Base-by-base conservation (phyloP, 2,329 filamentous ascomycete species). In the Moelleriella libera region DNA sequence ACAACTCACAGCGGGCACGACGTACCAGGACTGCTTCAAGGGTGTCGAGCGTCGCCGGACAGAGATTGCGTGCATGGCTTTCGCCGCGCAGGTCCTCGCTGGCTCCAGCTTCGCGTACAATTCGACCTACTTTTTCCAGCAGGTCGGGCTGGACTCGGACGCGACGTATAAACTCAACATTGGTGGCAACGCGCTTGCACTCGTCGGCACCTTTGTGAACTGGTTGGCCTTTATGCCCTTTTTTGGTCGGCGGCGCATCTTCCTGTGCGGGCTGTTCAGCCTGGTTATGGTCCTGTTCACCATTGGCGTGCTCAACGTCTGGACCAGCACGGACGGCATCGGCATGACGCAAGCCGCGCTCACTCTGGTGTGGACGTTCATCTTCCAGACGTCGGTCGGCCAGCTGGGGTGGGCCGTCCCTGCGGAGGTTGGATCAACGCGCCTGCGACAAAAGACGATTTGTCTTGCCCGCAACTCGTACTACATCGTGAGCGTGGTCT, bases 11-110 rank as follows among this genome's bases (percentile, higher is more conserved):
- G 56, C 55, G 0, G 67, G 66, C 2, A 64, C 62, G 1, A 63
- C 58, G 0, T 73, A 72, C 49, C 50, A 50, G 43, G 67, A 71
- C 52, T 70, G 67, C 51, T 73, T 73, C 54, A 62, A 61, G 29
- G 64, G 64, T 12, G 57, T 62, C 5, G 64, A 74, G 40, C 58
- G 65, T 4, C 60, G 65, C 8, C 54, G 67, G 45, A 67, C 65
- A 1, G 60, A 65, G 32, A 66, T 68, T 21, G 60, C 63, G 1
- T 57, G 60, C 5, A 51, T 62, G 5, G 56, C 59, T 0, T 67
- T 63, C 30, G 44, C 34, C 44, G 44, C 29, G 14, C 31, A 40
- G 10, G 34, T n/a, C n/a, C 44, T 51, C 6, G 43, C 45, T 6
- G 50, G 50, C 3, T 48, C 49, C 39, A 52, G 50, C 41, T 59